Evolutionary conservation across 148 eudicot genomes (phyloP).

Genomic region (Amaranthus cruentus): DNA sequence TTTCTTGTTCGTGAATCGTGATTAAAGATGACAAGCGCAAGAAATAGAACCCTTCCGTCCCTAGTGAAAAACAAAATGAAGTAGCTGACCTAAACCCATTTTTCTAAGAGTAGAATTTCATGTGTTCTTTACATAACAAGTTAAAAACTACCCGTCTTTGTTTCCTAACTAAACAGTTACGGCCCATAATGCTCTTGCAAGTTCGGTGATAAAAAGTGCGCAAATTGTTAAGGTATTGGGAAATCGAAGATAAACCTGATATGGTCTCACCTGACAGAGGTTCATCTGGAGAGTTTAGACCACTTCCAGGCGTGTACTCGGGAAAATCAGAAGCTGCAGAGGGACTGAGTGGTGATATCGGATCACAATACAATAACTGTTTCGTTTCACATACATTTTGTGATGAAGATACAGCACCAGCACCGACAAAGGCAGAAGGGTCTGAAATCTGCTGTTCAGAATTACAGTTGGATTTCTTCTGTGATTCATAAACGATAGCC

Average conservation of each 20-base stretch:
- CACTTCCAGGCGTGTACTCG: conserved; percentile 39
- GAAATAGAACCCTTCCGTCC: no score
- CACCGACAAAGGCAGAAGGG: conserved; percentile 24
- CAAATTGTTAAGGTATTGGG: not conserved
- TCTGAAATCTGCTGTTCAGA: conserved; percentile 28
- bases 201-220: not conserved
- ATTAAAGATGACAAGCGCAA: no score
- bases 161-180: not conserved
- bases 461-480: conserved; percentile 35
- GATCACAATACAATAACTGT: conserved; percentile 53
- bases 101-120: not conserved
- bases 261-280: conserved; percentile 38
- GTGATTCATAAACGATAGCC: conserved; percentile 58
- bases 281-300: conserved; percentile 51
- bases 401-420: conserved; percentile 35
- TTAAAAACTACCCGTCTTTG: not conserved
- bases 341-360: conserved; percentile 63
- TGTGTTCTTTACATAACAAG: not conserved
- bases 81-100: conserved; percentile 4
- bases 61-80: not conserved
- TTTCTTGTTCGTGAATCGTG: no score
- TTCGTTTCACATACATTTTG: conserved; percentile 33
- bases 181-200: not conserved
- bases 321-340: conserved; percentile 51
- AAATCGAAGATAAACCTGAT: conserved; percentile 31